Percentiles rank a stretch among this genome's conserved stretches.
Conservation (phyloP, 352 stramenopile species). For the Pythium sp. region DNA sequence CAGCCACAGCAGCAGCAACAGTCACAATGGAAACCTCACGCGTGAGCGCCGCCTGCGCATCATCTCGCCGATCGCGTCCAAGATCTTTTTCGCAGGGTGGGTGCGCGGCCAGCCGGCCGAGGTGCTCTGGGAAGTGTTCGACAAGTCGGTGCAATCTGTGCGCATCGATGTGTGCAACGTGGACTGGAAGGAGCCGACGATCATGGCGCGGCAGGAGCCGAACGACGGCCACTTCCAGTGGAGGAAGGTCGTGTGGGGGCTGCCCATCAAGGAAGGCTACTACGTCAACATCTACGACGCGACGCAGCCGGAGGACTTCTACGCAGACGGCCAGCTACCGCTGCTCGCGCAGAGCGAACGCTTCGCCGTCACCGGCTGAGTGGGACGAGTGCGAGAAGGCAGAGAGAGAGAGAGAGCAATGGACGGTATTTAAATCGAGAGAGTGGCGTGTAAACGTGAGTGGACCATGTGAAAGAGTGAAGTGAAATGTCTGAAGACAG, state of each 20-base stretch:
- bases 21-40: constrained; percentile 11
- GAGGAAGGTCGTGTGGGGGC: constrained; percentile 81
- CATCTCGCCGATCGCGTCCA: constrained; percentile 41
- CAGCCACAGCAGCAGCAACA: constrained; percentile 23
- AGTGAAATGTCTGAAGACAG: constrained; percentile 1
- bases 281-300: constrained; percentile 89
- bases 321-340: constrained; percentile 30
- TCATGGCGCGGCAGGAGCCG: constrained; percentile 58
- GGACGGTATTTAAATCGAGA: constrained; percentile 13
- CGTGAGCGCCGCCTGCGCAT: constrained; percentile 51
- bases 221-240: constrained; percentile 75
- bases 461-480: constrained; percentile 7
- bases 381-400: not conserved
- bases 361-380: constrained; percentile 58
- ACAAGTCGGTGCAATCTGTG: constrained; percentile 65
- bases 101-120: constrained; percentile 74
- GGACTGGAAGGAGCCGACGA: constrained; percentile 75
- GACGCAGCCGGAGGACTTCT: constrained; percentile 36
- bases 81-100: constrained; percentile 58
- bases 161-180: constrained; percentile 87
- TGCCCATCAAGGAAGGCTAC: constrained; percentile 83
- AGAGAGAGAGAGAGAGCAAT: not conserved
- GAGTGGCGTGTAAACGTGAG: constrained; percentile 9
- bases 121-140: constrained; percentile 75
- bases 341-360: constrained; percentile 67